Base-by-base conservation (phyloP, 208 protist genomes). In the Crithidia brevicula region DNA sequence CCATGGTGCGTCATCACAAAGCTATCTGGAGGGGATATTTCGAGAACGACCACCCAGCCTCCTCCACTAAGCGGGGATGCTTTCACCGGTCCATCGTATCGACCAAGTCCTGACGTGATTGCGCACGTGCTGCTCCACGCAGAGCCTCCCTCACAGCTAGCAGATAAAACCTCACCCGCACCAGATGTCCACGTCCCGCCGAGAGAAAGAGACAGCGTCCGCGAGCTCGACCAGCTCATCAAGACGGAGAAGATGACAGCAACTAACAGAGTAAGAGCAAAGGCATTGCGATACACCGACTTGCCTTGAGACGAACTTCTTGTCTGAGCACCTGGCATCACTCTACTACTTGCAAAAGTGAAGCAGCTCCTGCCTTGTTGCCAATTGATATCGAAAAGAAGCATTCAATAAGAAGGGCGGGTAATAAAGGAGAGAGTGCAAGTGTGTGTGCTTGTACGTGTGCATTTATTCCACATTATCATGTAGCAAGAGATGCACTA, bases 191-290 rank as follows among this genome's bases (percentile, higher is more conserved):
- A 83, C 15, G 63, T 70, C 9, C 71, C 68, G 15, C 50, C 53
- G 13, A 83, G 54, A 15, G 52, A 51, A 57, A 77, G 68, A 18
- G 68, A 69, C 0, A 83, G 60, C 20, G 73, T 72, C 8, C 65
- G 60, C 16, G 73, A 72, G 40, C 78, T 83, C 10, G 63, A 68
- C 78, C 78, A 80, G 51, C 78, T 83, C 53, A 78, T 68, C 33
- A 67, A 64, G 22, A 69, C 63, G 42, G 82, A 43, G 46, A 30
- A 75, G 20, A 81, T 33, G 27, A 81, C 75, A 45, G 67, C 60
- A 20, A 62, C 54, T 40, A 79, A 56, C 27, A 83, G 45, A 40
- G 56, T 42, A 20, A 54, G 27, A 25, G 36, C 47, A 30, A 67
- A 34, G 3, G 25, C 50, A 34, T 40, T 77, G 27, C 72, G 64